A percentile compares a stretch with the other conserved stretches of the same genome.
phyloP scores from a whole-genome alignment of 1,284 basidiomycete genomes.

The Boletus semigastroideus region DNA sequence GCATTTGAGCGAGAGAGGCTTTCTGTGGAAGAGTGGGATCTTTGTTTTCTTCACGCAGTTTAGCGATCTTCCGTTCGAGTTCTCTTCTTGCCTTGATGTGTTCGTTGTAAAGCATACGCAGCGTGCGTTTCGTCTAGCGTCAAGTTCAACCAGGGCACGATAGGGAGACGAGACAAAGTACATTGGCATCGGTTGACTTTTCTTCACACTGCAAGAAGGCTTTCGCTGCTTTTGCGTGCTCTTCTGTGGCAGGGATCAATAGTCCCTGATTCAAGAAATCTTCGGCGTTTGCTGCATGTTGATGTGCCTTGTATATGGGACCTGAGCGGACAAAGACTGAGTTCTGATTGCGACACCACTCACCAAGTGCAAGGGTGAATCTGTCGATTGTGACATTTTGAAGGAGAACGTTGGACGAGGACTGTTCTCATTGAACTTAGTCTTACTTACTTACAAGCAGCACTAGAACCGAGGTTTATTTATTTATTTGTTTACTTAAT shows the following conservation, averaged over 20 bases:
- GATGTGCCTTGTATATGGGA: conserved; percentile 68
- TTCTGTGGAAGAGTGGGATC: conserved; percentile 66
- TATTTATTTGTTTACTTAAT: no score
- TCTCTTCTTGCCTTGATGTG: conserved; percentile 69
- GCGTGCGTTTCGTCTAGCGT: conserved; percentile 69
- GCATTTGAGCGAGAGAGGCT: conserved; percentile 25
- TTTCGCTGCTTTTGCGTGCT: conserved; percentile 66
- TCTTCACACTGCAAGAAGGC: conserved; percentile 70
- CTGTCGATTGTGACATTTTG: conserved; percentile 19
- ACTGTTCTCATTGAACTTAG: conserved; percentile 10
- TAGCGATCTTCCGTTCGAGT: conserved; percentile 64
- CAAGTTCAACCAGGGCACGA: conserved; percentile 15
- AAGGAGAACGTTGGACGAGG: neutral
- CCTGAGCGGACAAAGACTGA: neutral
- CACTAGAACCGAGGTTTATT: no score
- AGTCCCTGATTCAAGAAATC: conserved; percentile 62
- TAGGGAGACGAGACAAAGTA: conserved; percentile 35
- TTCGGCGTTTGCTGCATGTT: conserved; percentile 77
- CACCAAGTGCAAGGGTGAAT: conserved; percentile 32
- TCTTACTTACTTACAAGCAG: no score
- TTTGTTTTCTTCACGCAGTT: conserved; percentile 68
- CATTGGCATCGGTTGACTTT: conserved; percentile 68
- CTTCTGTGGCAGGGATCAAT: conserved; percentile 65
- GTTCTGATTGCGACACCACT: conserved; percentile 5
- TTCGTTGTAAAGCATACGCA: conserved; percentile 70